A percentile compares a stretch with the other conserved stretches of the same genome.
Evolutionary conservation across 768 basidiomycete genomes (phyloP).

Genomic region (Suillus lakei): DNA sequence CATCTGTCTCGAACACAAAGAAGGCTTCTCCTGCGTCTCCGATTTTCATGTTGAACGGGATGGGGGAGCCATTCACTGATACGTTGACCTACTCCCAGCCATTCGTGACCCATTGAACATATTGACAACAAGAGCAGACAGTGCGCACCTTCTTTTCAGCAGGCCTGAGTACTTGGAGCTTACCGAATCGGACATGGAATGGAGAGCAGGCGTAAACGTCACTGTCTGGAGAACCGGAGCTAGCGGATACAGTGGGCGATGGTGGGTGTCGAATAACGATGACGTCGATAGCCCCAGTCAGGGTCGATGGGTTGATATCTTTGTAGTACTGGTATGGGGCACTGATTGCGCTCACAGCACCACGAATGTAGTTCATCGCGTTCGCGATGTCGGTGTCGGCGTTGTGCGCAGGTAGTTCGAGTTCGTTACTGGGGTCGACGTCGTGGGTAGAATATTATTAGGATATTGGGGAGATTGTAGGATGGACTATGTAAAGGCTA

Average conservation of each 20-base stretch:
- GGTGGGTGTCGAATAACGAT: slow-evolving; percentile 83
- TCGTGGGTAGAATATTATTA: not conserved
- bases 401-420: not conserved
- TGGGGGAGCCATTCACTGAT: slow-evolving; percentile 80
- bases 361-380: slow-evolving; percentile 86
- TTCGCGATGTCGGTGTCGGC: not conserved
- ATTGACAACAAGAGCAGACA: slow-evolving; percentile 6
- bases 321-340: slow-evolving; percentile 91
- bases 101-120: not conserved
- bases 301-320: slow-evolving; percentile 94
- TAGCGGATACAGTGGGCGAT: not conserved
- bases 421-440: not conserved
- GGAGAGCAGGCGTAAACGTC: slow-evolving; percentile 84
- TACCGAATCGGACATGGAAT: slow-evolving; percentile 97
- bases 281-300: slow-evolving; percentile 98
- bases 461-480: not conserved
- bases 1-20: slow-evolving; percentile 97
- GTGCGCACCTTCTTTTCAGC: slow-evolving; percentile 84
- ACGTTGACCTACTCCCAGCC: slow-evolving; percentile 74
- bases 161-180: slow-evolving; percentile 93
- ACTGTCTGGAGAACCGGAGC: slow-evolving; percentile 49
- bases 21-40: slow-evolving; percentile 99
- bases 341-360: slow-evolving; percentile 83
- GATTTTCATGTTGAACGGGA: slow-evolving; percentile 98
- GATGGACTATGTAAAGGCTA: slow-evolving; percentile 1